phyloP scores from a whole-genome alignment of 371 early-diverging fungal species.

The Mucor racemosus region DNA sequence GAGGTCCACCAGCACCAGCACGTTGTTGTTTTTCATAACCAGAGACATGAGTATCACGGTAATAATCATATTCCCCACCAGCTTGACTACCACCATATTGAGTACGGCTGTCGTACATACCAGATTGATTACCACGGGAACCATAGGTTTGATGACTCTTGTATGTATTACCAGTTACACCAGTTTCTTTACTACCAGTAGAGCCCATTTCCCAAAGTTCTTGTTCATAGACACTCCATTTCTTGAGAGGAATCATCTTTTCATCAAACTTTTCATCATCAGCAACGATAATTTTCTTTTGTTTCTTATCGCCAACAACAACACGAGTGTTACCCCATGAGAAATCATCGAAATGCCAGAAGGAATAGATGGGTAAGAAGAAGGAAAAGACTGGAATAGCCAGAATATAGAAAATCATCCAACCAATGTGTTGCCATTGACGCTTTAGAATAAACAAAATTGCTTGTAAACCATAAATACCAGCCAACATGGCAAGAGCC shows the following conservation, averaged over 20 bases:
- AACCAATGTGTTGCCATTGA: constrained; percentile 95
- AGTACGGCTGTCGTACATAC: constrained; percentile 45
- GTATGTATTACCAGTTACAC: constrained; percentile 48
- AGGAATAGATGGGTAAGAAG: constrained; percentile 78
- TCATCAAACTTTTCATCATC: constrained; percentile 86
- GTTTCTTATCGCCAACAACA: constrained; percentile 72
- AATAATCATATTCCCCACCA: constrained; percentile 55
- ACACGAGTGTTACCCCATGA: constrained; percentile 93
- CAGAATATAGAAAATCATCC: constrained; percentile 94
- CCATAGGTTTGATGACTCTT: constrained; percentile 41
- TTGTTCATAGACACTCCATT: constrained; percentile 92
- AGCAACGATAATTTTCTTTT: constrained; percentile 63
- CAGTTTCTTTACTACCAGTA: constrained; percentile 61
- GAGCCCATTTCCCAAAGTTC: constrained; percentile 79
- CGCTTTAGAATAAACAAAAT: constrained; percentile 85
- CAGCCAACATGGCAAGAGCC: constrained; percentile 64
- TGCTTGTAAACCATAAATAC: constrained; percentile 87
- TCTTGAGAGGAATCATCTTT: constrained; percentile 84
- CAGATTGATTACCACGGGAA: constrained; percentile 34
- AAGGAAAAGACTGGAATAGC: constrained; percentile 88
- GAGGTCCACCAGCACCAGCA: constrained; percentile 18
- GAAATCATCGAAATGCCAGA: constrained; percentile 95
- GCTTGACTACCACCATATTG: constrained; percentile 56
- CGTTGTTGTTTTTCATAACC: constrained; percentile 17
- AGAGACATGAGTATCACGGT: constrained; percentile 46